A percentile compares a stretch with the other conserved stretches of the same genome.
These are phyloP conservation scores for Drechslerella coelobrocha DNA, from an alignment of 2,329 filamentous ascomycete genomes.

Conservation along the genomic window DNA sequence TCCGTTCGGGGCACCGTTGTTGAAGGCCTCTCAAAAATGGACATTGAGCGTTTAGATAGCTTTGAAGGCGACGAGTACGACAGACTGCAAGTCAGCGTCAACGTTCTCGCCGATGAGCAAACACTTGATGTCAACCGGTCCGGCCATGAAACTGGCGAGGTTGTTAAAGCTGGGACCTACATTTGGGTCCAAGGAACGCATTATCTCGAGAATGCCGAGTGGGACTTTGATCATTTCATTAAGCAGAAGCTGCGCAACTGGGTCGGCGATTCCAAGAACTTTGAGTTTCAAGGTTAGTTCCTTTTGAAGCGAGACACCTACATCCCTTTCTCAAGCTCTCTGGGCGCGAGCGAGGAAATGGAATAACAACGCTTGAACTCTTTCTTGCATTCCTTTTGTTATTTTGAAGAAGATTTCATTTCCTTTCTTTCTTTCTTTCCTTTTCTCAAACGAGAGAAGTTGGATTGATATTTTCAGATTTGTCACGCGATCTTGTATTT, in stretches of 20 bases:
- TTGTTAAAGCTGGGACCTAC: slow-evolving; percentile 69
- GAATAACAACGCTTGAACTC: not conserved
- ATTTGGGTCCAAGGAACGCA: slow-evolving; percentile 65
- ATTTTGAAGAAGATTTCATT: slow-evolving; percentile 21
- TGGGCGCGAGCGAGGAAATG: not conserved
- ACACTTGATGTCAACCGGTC: slow-evolving; percentile 57
- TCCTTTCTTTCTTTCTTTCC: slow-evolving; percentile 4
- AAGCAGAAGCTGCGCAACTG: slow-evolving; percentile 73
- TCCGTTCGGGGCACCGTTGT: slow-evolving; percentile 78
- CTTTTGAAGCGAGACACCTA: not conserved
- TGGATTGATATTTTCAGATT: not conserved
- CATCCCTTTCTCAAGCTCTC: not conserved
- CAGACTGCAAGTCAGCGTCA: slow-evolving; percentile 62
- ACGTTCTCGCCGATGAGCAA: slow-evolving; percentile 57
- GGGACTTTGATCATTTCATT: slow-evolving; percentile 86
- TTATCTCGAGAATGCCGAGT: slow-evolving; percentile 74
- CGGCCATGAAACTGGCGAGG: slow-evolving; percentile 58
- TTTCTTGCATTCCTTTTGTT: slow-evolving; percentile 24
- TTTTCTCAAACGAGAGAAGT: slow-evolving; percentile 3
- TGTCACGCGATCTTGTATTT: slow-evolving; percentile 47
- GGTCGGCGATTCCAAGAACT: slow-evolving; percentile 59
- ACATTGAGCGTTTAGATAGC: slow-evolving; percentile 75
- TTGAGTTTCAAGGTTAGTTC: slow-evolving; percentile 51
- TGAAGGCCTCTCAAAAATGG: slow-evolving; percentile 76
- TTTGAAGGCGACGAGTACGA: slow-evolving; percentile 83